Base-by-base conservation (phyloP, 768 basidiomycete genomes). In the Suillus plorans region DNA sequence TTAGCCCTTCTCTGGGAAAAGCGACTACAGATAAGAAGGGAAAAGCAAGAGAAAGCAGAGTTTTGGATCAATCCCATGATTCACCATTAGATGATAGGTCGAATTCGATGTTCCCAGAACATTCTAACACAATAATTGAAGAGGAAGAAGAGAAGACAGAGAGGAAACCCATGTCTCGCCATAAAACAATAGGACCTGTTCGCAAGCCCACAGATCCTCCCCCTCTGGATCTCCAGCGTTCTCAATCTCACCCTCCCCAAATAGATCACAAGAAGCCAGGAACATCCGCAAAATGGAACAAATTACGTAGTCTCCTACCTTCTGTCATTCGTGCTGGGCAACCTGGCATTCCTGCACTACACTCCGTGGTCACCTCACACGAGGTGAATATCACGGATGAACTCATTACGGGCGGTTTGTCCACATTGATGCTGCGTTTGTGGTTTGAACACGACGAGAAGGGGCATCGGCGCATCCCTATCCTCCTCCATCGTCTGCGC, bases 361-460 rank as follows among this genome's bases (percentile, higher is more conserved):
- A 84, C 31, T 84, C 88, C 8, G 80, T 80, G 31, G 81, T 89
- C 31, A 75, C 84, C 1, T 78, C 85, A 1, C 74, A 80, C 4
- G 75, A 81, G 5, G 89, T 93, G 39, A 91, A 91, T 70, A 89
- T 94, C 60, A 90, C 85, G 6, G 91, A 94, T 67, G 93, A 94
- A 69, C 85, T 94, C 53, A 89, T 92, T 16, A 84, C 87, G 3
- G 90, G 92, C 5, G 90, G 92, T 20, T 84, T 96, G 7, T 90
- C 91, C 1, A 84, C 88, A 18, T 79, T 94, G 39, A 89, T 95
- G 84, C 76, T 94, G 44, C 84, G 87, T 36, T 81, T 96, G 68
- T 92, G 91, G 88, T 88, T 95, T 66, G 93, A 95, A 70, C 87
- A 88, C 37, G 95, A 95, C 73, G 94, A 96, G 77, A 89, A 88